Conservation (phyloP, 1,139 yeast species). For the Pneumocystis carinii region DNA sequence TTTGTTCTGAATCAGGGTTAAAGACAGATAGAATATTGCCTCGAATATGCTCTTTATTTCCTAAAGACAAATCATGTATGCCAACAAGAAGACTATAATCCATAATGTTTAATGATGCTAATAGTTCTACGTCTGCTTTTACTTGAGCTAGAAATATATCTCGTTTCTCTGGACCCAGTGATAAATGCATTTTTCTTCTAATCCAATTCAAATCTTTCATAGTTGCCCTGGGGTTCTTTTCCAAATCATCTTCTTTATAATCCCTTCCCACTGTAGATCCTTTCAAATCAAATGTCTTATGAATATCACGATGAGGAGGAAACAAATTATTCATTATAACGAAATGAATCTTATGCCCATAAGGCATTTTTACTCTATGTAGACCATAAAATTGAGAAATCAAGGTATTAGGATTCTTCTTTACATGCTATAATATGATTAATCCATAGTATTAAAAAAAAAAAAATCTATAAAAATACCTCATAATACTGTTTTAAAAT, state of each 20-base stretch:
- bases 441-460: background rate
- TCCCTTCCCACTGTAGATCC: constrained; percentile 83
- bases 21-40: constrained; percentile 26
- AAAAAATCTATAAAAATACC: background rate
- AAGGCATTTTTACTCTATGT: constrained; percentile 83
- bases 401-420: constrained; percentile 71
- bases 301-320: constrained; percentile 86
- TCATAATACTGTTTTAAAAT: constrained; percentile 62
- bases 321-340: constrained; percentile 93
- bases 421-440: constrained; percentile 38
- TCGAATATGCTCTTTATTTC: constrained; percentile 33
- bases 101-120: constrained; percentile 44
- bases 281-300: constrained; percentile 74
- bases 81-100: constrained; percentile 87
- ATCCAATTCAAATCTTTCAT: constrained; percentile 85
- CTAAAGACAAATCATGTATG: constrained; percentile 56
- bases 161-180: constrained; percentile 58
- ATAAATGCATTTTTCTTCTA: constrained; percentile 43
- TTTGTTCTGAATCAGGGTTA: constrained; percentile 22
- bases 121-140: constrained; percentile 54
- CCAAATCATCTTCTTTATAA: constrained; percentile 18
- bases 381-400: constrained; percentile 89
- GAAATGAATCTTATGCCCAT: constrained; percentile 75
- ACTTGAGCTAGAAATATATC: constrained; percentile 51
- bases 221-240: constrained; percentile 26